phyloP scores from a whole-genome alignment of 2,329 filamentous ascomycete genomes.

The Phyllosticta citribraziliensis region DNA sequence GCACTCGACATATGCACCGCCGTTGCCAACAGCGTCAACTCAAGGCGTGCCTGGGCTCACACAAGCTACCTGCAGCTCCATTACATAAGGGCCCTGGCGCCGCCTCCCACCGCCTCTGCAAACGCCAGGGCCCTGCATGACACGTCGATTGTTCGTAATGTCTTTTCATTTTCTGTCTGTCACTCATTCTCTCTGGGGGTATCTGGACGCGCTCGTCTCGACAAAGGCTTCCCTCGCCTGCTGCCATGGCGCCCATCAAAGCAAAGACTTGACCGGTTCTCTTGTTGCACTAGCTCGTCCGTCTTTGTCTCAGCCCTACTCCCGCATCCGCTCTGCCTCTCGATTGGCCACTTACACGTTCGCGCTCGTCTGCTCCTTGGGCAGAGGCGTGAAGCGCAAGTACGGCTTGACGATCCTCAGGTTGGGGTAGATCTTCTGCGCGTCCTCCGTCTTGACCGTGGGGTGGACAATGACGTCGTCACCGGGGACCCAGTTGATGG shows the following conservation, averaged over 20 bases:
- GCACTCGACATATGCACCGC: neutral
- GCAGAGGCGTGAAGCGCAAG: slow-evolving; percentile 57
- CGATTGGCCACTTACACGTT: slow-evolving; percentile 8
- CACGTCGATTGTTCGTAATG: neutral
- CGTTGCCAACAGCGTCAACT: neutral
- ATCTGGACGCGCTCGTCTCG: slow-evolving; percentile 19
- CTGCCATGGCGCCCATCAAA: slow-evolving; percentile 3
- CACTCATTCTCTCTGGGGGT: slow-evolving; percentile 10
- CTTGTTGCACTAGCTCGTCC: neutral
- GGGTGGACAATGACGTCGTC: slow-evolving; percentile 92
- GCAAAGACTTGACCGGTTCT: neutral
- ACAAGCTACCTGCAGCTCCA: neutral
- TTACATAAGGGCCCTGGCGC: neutral
- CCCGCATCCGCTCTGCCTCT: neutral
- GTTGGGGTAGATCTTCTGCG: slow-evolving; percentile 77
- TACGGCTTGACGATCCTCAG: slow-evolving; percentile 55
- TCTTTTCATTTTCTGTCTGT: slow-evolving; percentile 1
- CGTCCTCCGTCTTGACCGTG: slow-evolving; percentile 70
- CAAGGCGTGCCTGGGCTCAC: neutral
- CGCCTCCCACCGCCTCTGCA: neutral
- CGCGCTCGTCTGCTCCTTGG: slow-evolving; percentile 37
- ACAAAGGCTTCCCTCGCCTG: neutral
- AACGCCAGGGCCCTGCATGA: neutral
- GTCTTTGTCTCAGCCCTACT: slow-evolving; percentile 6
- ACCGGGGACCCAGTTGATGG: slow-evolving; percentile 81